Conservation (phyloP, 257 asterid species). For the Parsonsia alboflavescens region DNA sequence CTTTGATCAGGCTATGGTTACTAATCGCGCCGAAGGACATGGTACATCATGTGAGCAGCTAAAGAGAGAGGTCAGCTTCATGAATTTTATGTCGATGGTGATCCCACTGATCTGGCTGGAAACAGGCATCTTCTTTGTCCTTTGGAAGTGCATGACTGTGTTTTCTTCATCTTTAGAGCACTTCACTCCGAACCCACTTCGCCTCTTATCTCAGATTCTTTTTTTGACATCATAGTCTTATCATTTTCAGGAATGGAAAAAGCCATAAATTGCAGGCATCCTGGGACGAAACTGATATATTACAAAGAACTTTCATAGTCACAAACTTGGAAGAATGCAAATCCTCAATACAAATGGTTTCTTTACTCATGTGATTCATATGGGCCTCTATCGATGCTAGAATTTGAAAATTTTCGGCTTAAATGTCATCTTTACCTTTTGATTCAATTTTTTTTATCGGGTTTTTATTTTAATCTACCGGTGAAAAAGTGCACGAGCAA, state of each 20-base stretch:
- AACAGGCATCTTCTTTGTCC: background rate
- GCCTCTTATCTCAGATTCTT: too few relatives aligned
- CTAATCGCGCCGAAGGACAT: slow-evolving; percentile 10
- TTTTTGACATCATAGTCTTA: background rate
- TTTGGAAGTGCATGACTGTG: background rate
- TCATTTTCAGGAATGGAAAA: background rate
- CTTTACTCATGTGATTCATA: too few relatives aligned
- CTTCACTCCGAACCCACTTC: background rate
- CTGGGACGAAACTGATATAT: background rate
- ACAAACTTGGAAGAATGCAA: background rate
- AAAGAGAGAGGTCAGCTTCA: background rate
- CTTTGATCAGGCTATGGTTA: slow-evolving; percentile 25
- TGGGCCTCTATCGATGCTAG: too few relatives aligned
- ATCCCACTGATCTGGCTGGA: too few relatives aligned
- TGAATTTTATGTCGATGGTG: background rate
- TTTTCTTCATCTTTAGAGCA: too few relatives aligned
- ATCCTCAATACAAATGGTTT: background rate
- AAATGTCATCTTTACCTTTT: too few relatives aligned
- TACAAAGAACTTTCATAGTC: too few relatives aligned
- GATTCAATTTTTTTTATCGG: too few relatives aligned
- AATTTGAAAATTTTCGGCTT: too few relatives aligned
- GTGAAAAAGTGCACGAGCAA: too few relatives aligned
- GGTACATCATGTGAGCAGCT: background rate
- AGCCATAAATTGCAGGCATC: background rate
- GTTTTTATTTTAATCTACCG: too few relatives aligned